Evolutionary conservation across 768 basidiomycete species (phyloP).

Genomic region (Imleria badia): DNA sequence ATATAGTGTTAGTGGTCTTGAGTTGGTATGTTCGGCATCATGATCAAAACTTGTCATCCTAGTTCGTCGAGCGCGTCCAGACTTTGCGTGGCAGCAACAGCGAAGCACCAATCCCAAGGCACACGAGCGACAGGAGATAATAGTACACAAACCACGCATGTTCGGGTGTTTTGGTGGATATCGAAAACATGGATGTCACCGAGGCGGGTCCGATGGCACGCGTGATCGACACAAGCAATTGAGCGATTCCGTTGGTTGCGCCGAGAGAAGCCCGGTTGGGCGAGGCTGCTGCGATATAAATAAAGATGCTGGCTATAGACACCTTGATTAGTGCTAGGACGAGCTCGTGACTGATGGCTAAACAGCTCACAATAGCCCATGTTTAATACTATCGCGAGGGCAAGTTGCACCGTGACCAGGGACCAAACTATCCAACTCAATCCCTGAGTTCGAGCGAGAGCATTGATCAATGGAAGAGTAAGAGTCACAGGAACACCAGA

Average conservation of each 20-base stretch:
- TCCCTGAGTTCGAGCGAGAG: conserved; percentile 51
- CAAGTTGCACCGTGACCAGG: conserved; percentile 48
- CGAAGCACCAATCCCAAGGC: conserved; percentile 17
- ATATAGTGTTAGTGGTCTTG: no score
- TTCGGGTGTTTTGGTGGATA: conserved; percentile 49
- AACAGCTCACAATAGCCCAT: conserved; percentile 54
- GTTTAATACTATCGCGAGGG: conserved; percentile 46
- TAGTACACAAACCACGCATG: conserved; percentile 32
- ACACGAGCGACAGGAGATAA: conserved; percentile 20
- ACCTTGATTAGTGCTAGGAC: background rate
- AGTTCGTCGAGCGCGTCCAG: conserved; percentile 20
- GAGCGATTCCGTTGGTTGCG: conserved; percentile 66
- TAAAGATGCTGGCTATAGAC: conserved; percentile 63
- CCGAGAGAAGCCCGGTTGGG: conserved; percentile 69
- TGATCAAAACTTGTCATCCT: no score
- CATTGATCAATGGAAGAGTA: conserved; percentile 60
- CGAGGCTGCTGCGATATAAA: conserved; percentile 64
- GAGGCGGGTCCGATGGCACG: conserved; percentile 53
- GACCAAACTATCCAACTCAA: conserved; percentile 48
- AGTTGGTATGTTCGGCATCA: no score
- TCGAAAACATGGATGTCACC: conserved; percentile 64
- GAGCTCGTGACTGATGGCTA: background rate
- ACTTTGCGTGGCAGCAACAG: conserved; percentile 28
- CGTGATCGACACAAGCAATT: conserved; percentile 41
- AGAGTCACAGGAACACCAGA: conserved; percentile 51